Conservation (phyloP, 495 filamentous ascomycete genomes). For the Platismatia glauca region DNA sequence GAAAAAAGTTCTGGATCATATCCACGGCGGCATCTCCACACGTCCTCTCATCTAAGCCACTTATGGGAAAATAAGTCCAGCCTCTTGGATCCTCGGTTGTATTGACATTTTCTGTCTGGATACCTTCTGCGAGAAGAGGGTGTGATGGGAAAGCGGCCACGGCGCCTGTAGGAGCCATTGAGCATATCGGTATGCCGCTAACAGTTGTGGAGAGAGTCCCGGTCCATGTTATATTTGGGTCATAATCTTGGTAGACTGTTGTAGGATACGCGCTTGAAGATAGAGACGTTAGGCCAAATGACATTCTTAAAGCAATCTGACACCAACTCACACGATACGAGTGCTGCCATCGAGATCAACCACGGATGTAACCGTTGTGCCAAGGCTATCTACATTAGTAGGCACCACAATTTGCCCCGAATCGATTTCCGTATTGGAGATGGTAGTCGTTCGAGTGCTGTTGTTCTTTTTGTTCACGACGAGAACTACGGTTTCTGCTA, state of each 20-base stretch:
- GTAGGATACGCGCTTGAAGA: conserved; percentile 1
- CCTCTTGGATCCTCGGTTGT: conserved; percentile 10
- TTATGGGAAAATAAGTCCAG: not conserved
- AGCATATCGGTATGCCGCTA: conserved; percentile 5
- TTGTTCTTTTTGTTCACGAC: conserved; percentile 7
- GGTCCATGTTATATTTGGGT: conserved; percentile 1
- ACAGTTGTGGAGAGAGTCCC: conserved; percentile 4
- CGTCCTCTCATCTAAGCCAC: too few relatives aligned
- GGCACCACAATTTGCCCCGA: conserved; percentile 7
- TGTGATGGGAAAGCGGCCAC: conserved; percentile 12
- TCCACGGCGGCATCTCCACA: too few relatives aligned
- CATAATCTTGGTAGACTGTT: conserved; percentile 1
- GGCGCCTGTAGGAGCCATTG: not conserved
- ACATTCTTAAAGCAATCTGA: not conserved
- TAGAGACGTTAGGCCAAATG: not conserved
- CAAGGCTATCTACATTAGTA: conserved; percentile 8
- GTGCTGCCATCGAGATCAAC: not conserved
- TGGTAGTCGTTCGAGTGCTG: conserved; percentile 13
- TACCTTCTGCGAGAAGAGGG: conserved; percentile 3
- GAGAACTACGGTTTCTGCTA: not conserved
- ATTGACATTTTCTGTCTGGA: not conserved
- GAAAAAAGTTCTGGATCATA: conserved; percentile 7
- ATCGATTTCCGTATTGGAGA: conserved; percentile 13
- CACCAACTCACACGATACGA: not conserved
- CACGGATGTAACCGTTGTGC: conserved; percentile 8